Conservation (phyloP, 257 asterid genomes). For the Henckelia pumila region DNA sequence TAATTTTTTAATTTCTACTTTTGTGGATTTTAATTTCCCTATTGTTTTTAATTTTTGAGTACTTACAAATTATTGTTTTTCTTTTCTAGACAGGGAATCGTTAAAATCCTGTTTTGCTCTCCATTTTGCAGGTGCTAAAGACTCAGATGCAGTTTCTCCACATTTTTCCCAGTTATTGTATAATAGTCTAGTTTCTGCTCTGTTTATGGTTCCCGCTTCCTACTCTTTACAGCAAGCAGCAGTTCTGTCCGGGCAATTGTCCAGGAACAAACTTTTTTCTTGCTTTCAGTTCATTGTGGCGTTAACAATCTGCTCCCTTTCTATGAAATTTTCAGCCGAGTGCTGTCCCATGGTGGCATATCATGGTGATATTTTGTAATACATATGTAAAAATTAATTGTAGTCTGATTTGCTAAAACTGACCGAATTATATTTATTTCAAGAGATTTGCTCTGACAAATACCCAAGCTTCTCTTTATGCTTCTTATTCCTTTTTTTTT, state of each 20-base stretch:
- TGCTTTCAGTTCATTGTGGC: constrained; percentile 45
- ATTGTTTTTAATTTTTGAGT: background rate
- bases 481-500: too few species aligned
- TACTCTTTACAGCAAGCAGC: constrained; percentile 47
- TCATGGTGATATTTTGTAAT: background rate
- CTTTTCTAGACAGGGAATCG: background rate
- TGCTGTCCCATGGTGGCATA: background rate
- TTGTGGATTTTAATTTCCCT: too few species aligned
- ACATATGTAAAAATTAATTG: background rate
- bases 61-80: background rate
- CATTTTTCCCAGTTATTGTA: constrained; percentile 85
- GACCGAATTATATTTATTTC: background rate
- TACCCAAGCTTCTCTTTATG: too few species aligned
- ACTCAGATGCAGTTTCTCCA: constrained; percentile 83
- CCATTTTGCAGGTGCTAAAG: constrained; percentile 84
- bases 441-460: background rate
- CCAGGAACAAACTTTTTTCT: constrained; percentile 43
- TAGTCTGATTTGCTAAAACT: constrained; percentile 1
- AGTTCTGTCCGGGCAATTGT: constrained; percentile 34
- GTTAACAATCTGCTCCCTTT: constrained; percentile 47
- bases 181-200: constrained; percentile 61
- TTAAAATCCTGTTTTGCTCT: constrained; percentile 3
- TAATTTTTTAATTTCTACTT: background rate
- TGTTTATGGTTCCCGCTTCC: constrained; percentile 63
- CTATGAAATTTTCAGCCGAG: constrained; percentile 68